Evolutionary conservation across 2,329 filamentous ascomycete species (phyloP), one percentile per base, ranked within the genome.

Genomic region (Fusarium sulawesiense): DNA sequence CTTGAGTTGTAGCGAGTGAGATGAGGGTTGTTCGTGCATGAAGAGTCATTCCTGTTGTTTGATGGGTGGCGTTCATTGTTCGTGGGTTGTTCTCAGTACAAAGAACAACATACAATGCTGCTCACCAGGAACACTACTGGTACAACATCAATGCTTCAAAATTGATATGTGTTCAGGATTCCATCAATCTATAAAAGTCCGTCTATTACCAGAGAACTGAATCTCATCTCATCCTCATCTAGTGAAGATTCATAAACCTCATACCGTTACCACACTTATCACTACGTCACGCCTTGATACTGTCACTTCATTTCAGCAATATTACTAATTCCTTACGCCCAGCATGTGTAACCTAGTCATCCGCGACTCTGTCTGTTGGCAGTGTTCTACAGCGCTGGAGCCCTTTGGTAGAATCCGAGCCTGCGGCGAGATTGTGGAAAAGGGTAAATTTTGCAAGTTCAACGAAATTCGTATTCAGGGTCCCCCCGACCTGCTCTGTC

Each of bases 301-400:
- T 42, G 23, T 3, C 11, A 48, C 20, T 12, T 30, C 11, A n/a
- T 16, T 37, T 10, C 23, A n/a, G 16, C n/a, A 20, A 27, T 11
- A 12, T 29, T 16, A 30, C 3, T 7, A 32, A 41, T 20, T 4
- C 3, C 27, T 6, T 12, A 2, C 11, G 13, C n/a, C 14, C 59
- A 60, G 12, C n/a, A 68, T 68, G 64, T 68, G 65, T 16, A 25
- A 41, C 9, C 40, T 53, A 30, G 11, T 59, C 41, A 32, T 18
- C 6, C 47, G 41, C 12, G 21, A 30, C n/a, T 29, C 65, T 3
- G 8, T 27, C 4, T 68, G 64, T 49, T 68, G 64, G 64, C 44
- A 50, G 20, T 68, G 65, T 27, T 41, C 18, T 7, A 14, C 6
- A 1, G 18, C 3, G 18, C 45, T 68, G 7, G 59, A 68, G 13